phyloP scores from a whole-genome alignment of 1,139 yeast genomes.

The Geotrichum aggregatum region DNA sequence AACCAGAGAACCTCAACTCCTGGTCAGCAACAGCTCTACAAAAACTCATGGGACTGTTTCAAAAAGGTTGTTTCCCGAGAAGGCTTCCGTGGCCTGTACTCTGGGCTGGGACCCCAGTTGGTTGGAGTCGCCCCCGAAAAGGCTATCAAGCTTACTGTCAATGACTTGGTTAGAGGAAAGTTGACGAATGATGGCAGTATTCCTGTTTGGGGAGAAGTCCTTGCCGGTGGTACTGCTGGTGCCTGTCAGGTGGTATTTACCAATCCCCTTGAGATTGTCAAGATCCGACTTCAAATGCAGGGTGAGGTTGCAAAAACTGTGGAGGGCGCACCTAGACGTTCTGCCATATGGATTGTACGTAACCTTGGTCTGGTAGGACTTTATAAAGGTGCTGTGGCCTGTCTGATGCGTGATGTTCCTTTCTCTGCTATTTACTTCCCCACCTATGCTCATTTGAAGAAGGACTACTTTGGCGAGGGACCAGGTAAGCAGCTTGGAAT shows the following conservation, averaged over 20 bases:
- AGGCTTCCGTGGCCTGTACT: conserved; percentile 84
- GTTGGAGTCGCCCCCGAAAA: conserved; percentile 98
- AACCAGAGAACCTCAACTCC: conserved; percentile 74
- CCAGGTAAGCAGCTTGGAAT: conserved; percentile 64
- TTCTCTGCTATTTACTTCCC: conserved; percentile 98
- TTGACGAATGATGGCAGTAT: conserved; percentile 58
- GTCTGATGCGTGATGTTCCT: conserved; percentile 92
- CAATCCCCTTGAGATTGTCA: conserved; percentile 92
- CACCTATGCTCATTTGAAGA: conserved; percentile 88
- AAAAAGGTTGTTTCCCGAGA: conserved; percentile 69
- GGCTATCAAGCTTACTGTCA: conserved; percentile 92
- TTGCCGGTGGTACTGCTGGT: conserved; percentile 93
- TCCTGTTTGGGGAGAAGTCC: conserved; percentile 65
- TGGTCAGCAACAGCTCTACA: conserved; percentile 51
- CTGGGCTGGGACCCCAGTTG: conserved; percentile 91
- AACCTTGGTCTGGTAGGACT: conserved; percentile 80
- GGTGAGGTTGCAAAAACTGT: conserved; percentile 60
- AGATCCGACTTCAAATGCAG: conserved; percentile 91
- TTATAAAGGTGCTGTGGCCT: conserved; percentile 89
- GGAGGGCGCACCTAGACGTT: conserved; percentile 41
- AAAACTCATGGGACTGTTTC: conserved; percentile 83
- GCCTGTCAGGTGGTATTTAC: conserved; percentile 95
- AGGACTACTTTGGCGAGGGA: conserved; percentile 75
- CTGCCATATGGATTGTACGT: conserved; percentile 71
- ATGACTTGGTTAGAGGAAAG: conserved; percentile 76